phyloP scores from a whole-genome alignment of 2,329 filamentous ascomycete species.

The Cryphonectria parasitica region DNA sequence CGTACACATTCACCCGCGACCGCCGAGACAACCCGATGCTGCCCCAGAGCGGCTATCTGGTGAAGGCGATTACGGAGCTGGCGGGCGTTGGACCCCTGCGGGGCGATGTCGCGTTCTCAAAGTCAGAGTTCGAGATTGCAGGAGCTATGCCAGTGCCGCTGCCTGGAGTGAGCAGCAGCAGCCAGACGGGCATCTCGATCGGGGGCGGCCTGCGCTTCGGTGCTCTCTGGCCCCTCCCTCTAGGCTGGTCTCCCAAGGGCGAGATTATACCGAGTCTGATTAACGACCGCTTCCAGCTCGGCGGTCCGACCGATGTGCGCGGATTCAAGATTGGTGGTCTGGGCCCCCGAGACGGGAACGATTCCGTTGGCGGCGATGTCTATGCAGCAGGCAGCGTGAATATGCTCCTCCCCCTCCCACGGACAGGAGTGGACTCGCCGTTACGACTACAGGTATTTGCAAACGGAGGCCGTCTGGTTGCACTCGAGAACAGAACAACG shows the following conservation, averaged over 20 bases:
- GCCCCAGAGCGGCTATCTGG: constrained; percentile 78
- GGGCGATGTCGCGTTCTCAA: constrained; percentile 93
- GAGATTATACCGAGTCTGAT: constrained; percentile 72
- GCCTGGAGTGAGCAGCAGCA: constrained; percentile 63
- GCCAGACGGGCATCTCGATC: constrained; percentile 77
- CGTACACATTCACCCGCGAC: constrained; percentile 81
- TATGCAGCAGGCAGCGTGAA: constrained; percentile 90
- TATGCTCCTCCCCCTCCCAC: constrained; percentile 82
- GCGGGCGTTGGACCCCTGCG: constrained; percentile 82
- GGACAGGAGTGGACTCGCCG: constrained; percentile 79
- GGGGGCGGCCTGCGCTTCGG: constrained; percentile 82
- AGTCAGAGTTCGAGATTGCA: constrained; percentile 83
- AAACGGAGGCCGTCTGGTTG: constrained; percentile 84
- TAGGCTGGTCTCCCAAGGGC: constrained; percentile 57
- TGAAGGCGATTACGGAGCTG: constrained; percentile 80
- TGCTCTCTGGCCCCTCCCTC: constrained; percentile 78
- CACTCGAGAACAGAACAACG: constrained; percentile 62
- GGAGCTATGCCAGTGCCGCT: constrained; percentile 75
- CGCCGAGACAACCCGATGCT: constrained; percentile 83
- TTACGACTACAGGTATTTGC: constrained; percentile 88
- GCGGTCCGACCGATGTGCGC: constrained; percentile 90
- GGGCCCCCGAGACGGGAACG: constrained; percentile 82
- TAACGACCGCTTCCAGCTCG: constrained; percentile 94
- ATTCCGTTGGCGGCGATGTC: constrained; percentile 88
- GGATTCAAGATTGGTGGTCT: constrained; percentile 90